Evolutionary conservation across 1,284 basidiomycete species (phyloP), one percentile per base, ranked within the genome.

Genomic region (Bondarzewia mesenterica): DNA sequence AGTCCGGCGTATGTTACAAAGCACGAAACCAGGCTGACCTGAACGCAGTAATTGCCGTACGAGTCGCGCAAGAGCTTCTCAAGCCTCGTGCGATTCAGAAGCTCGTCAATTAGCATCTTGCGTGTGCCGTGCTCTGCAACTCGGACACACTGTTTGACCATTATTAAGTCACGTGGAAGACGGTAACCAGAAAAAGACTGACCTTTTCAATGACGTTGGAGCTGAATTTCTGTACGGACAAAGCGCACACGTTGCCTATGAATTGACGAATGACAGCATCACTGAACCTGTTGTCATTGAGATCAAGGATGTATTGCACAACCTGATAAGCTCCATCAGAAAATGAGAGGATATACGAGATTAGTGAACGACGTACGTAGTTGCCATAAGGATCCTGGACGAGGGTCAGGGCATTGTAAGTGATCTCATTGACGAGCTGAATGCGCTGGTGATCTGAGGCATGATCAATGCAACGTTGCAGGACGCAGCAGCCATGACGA

Each of bases 361-460:
- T 8, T 25, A 45, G n/a, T 14, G 23, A 39, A 43, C 35, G 5
- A 71, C 85, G 64, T 58, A 92, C 91, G 60, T 94, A 94, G 72
- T 94, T 93, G 58, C 93, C 94, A 61, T 98, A 98, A 27, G 96
- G 96, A 67, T 99, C 96, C 71, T 99, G 96, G 21, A 99, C 96
- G 51, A 99, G 78, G 20, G 94, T 97, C 54, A 99, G 77, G 7
- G 95, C 95, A 60, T 99, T 95, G 74, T 89, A 97, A 23, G 95
- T 99, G 68, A 99, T 99, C 75, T 99, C 96, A 53, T 93, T 93
- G 50, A 99, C 96, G 47, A 99, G 80, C 70, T 99, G 96, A 51
- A 96, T 77, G 36, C 96, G 85, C 67, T 99, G 96, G 51, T 85
- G 82, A 56, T 96, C 93, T 2, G 93, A 95, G 2, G 96, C 96